Conservation (phyloP, 139 green algal species). For the Marvania coccoides region DNA sequence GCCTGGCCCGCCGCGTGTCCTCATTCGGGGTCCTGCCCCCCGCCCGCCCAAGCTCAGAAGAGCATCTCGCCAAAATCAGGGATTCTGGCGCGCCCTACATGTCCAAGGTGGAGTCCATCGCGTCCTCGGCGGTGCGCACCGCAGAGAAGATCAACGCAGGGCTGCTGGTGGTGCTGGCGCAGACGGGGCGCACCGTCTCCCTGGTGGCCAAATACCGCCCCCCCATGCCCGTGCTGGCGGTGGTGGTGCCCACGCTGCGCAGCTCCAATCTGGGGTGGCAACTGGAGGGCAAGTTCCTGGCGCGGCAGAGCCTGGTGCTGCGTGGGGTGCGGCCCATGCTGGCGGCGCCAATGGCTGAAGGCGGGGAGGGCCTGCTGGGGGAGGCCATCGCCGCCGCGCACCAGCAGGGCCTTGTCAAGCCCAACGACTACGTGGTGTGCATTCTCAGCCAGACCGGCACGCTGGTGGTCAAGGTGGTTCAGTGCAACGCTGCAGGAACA, state of each 20-base stretch:
- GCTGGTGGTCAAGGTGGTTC: constrained; percentile 47
- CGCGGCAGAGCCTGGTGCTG: constrained; percentile 39
- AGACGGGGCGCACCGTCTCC: constrained; percentile 64
- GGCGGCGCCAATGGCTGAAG: constrained; percentile 35
- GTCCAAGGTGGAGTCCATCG: constrained; percentile 61
- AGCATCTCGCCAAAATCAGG: background rate
- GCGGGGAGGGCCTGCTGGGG: constrained; percentile 22
- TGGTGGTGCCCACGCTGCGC: constrained; percentile 41
- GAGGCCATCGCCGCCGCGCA: constrained; percentile 30
- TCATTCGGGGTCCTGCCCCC: constrained; percentile 21
- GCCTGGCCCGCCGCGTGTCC: background rate
- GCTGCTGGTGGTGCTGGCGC: constrained; percentile 78
- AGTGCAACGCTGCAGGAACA: background rate
- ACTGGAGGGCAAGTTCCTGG: constrained; percentile 34
- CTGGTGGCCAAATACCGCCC: constrained; percentile 85
- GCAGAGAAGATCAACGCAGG: constrained; percentile 76
- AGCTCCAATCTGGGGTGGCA: constrained; percentile 25
- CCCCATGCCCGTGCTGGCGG: constrained; percentile 49
- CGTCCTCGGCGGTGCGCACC: constrained; percentile 69
- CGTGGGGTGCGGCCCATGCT: constrained; percentile 44
- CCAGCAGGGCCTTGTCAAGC: constrained; percentile 24
- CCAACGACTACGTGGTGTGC: constrained; percentile 64
- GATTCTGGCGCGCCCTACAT: constrained; percentile 8
- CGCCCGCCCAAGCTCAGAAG: background rate
- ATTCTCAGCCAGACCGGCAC: constrained; percentile 42